Evolutionary conservation across 2,329 filamentous ascomycete species (phyloP), one percentile per base, ranked within the genome.

Genomic region (Lojkania enalia): DNA sequence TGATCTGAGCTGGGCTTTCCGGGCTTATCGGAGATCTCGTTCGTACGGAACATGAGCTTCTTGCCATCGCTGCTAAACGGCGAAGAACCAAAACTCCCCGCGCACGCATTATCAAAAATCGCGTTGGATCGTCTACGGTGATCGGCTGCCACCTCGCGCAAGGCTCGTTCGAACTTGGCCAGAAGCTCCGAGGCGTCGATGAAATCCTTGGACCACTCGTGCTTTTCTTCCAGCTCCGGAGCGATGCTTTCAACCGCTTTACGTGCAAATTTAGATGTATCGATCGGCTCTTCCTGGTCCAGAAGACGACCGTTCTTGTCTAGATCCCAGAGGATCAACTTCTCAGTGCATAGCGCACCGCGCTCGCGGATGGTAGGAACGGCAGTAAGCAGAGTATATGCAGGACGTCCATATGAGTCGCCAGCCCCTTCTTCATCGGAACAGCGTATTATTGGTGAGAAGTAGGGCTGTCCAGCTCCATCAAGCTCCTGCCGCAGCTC

Each of bases 131-230:
- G 46, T 12, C 57, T 44, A 6, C 57, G 55, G 44, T 64, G 56
- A 6, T 54, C 48, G n/a, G 46, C 49, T 7, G 55, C 58, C 2
- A 48, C 51, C 14, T 46, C 32, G 14, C 39, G 36, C 18, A 67
- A 40, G 1, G 57, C 54, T 13, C 42, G 44, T 11, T 48, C 37
- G 14, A 67, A 55, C 2, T 60, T 51, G n/a, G 46, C 23, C 16
- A 59, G 52, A 1, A 66, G 44, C 3, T 31, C 45, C 13, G 60
- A 60, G 3, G 37, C 30, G 16, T 44, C 23, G 14, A 64, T 51
- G 25, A 65, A 66, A 0, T 57, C 49, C 25, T 27, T 46, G 1
- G 58, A 54, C 61, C 60, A 67, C 40, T 61, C 64, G 35, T 65
- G 58, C 7, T 50, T 49, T 5, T 39, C 39, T 19, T 41, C 20